phyloP scores from a whole-genome alignment of 2,329 filamentous ascomycete genomes.

The Pestalotiopsis sp. region DNA sequence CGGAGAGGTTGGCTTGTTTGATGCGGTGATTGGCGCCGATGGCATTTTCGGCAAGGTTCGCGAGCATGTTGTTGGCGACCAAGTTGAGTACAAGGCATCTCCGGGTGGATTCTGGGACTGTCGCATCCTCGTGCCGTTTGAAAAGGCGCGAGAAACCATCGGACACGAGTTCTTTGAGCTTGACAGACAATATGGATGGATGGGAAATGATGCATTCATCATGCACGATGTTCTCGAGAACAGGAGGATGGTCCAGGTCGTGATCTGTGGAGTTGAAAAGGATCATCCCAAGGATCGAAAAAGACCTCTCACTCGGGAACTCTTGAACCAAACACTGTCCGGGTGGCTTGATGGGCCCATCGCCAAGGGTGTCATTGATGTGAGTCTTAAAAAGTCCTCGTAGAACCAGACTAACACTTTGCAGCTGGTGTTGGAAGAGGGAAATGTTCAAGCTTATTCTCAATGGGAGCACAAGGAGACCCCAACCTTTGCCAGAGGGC shows the following conservation, averaged over 20 bases:
- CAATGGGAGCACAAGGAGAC: constrained; percentile 21
- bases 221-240: constrained; percentile 21
- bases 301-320: neutral
- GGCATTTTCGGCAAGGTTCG: constrained; percentile 15
- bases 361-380: neutral
- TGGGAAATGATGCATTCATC: constrained; percentile 19
- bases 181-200: constrained; percentile 21
- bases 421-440: constrained; percentile 19
- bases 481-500: constrained; percentile 13
- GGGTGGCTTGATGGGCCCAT: neutral
- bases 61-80: constrained; percentile 19
- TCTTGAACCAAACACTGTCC: neutral
- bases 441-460: constrained; percentile 17
- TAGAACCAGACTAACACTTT: constrained; percentile 15
- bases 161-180: constrained; percentile 19
- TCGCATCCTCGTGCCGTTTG: constrained; percentile 19
- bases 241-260: constrained; percentile 21
- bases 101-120: constrained; percentile 20
- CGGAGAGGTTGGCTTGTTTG: constrained; percentile 16
- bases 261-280: constrained; percentile 20
- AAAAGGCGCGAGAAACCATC: constrained; percentile 15
- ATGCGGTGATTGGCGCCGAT: constrained; percentile 26
- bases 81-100: constrained; percentile 5
- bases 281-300: constrained; percentile 8
- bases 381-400: constrained; percentile 8